phyloP scores from a whole-genome alignment of 1,139 yeast species.

The Sugiyamaella neomexicana region DNA sequence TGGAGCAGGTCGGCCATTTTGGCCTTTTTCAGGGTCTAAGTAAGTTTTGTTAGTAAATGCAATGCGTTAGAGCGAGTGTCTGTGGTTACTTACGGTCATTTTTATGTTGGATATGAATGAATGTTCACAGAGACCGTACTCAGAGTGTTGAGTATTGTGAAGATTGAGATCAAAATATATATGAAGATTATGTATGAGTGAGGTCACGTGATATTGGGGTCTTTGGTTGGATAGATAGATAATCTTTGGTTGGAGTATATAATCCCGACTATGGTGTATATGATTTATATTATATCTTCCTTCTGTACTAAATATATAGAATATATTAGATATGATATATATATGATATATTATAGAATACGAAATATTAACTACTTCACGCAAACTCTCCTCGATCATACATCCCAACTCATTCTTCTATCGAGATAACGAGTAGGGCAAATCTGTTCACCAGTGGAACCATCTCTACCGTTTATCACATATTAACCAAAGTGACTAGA shows the following conservation, averaged over 20 bases:
- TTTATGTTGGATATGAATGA: background rate
- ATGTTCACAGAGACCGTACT: no score
- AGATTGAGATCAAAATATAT: background rate
- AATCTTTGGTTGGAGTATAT: no score
- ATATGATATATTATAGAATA: background rate
- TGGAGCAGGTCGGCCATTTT: conserved; percentile 66
- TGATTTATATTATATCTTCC: no score
- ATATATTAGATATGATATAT: no score
- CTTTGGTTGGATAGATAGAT: no score
- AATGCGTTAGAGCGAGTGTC: background rate
- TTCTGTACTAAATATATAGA: no score
- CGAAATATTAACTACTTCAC: background rate
- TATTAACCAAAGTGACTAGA: background rate
- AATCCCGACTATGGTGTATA: no score
- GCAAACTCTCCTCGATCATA: background rate
- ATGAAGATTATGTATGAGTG: background rate
- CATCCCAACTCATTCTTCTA: conserved; percentile 5
- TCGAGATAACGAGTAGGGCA: background rate
- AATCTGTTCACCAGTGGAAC: conserved; percentile 8
- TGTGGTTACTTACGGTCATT: conserved; percentile 18
- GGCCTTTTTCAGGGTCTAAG: conserved; percentile 41
- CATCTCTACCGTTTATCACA: background rate
- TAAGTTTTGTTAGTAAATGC: background rate
- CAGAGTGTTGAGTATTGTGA: no score
- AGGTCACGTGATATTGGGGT: conserved; percentile 9